A percentile compares a stretch with the other conserved stretches of the same genome.
These are phyloP conservation scores for Penicillium sp. DNA, from an alignment of 2,329 filamentous ascomycete species.

Conservation along the genomic window DNA sequence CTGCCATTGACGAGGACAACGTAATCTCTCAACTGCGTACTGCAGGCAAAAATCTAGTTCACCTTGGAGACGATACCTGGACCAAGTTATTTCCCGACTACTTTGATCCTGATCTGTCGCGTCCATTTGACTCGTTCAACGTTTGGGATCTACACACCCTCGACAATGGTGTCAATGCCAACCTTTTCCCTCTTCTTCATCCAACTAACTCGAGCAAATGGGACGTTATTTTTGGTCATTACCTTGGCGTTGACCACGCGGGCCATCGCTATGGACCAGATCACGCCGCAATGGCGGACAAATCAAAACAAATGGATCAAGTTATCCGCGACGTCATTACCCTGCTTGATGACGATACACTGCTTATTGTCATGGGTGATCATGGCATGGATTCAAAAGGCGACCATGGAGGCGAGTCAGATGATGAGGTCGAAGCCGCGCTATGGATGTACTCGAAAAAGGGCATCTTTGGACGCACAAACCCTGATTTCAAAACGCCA, in stretches of 20 bases:
- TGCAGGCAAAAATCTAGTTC: slow-evolving; percentile 74
- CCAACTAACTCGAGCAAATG: slow-evolving; percentile 64
- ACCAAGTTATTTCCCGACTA: slow-evolving; percentile 88
- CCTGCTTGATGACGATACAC: slow-evolving; percentile 74
- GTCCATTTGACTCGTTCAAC: slow-evolving; percentile 93
- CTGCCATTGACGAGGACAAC: slow-evolving; percentile 91
- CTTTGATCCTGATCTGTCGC: slow-evolving; percentile 81
- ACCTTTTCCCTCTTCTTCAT: slow-evolving; percentile 73
- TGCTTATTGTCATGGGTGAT: slow-evolving; percentile 96
- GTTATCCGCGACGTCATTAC: slow-evolving; percentile 70
- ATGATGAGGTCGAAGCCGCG: slow-evolving; percentile 90
- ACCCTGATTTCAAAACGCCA: slow-evolving; percentile 54
- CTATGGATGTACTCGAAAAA: slow-evolving; percentile 98
- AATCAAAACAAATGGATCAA: slow-evolving; percentile 84
- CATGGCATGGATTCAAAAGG: slow-evolving; percentile 98
- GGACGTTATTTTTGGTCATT: slow-evolving; percentile 94
- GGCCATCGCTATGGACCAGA: slow-evolving; percentile 94
- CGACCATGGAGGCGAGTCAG: slow-evolving; percentile 96
- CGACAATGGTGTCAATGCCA: slow-evolving; percentile 88
- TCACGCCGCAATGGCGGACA: slow-evolving; percentile 85
- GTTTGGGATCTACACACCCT: slow-evolving; percentile 97
- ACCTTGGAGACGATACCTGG: slow-evolving; percentile 98
- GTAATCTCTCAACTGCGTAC: slow-evolving; percentile 61
- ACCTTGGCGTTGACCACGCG: slow-evolving; percentile 92
- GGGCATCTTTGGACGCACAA: slow-evolving; percentile 74